phyloP scores from a whole-genome alignment of 2,329 filamentous ascomycete genomes.

The Juglanconis sp. region DNA sequence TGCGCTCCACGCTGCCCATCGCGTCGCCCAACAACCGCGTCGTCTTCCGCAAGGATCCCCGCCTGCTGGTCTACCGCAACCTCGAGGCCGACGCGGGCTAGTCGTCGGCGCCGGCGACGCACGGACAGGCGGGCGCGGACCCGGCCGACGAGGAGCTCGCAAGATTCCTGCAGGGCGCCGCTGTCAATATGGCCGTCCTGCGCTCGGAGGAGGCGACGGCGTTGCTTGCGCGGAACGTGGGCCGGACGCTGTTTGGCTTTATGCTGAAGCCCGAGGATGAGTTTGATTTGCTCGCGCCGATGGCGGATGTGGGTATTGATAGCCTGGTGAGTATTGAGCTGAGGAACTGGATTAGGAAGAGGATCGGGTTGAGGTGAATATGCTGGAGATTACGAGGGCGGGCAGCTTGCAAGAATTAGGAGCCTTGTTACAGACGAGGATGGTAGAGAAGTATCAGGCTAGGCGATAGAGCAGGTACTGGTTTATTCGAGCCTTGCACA shows the following conservation, averaged over 20 bases:
- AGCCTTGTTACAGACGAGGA: no score
- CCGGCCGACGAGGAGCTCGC: background rate
- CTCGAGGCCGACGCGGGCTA: background rate
- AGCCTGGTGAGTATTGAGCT: constrained; percentile 13
- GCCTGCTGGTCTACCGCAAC: constrained; percentile 14
- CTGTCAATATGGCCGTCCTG: constrained; percentile 1
- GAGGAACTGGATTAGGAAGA: constrained; percentile 11
- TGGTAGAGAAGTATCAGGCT: no score
- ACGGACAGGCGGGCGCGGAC: background rate
- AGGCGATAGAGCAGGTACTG: no score
- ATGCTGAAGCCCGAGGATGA: constrained; percentile 7
- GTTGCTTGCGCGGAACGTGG: constrained; percentile 7
- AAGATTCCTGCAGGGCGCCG: background rate
- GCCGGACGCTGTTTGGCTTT: constrained; percentile 9
- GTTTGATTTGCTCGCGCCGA: constrained; percentile 5
- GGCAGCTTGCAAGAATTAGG: no score
- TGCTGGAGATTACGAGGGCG: constrained; percentile 14
- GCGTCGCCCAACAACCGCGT: constrained; percentile 5
- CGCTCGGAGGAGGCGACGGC: background rate
- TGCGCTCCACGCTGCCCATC: constrained; percentile 3
- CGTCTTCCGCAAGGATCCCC: constrained; percentile 7
- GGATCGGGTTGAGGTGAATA: constrained; percentile 5
- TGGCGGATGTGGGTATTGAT: constrained; percentile 12
- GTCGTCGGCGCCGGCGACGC: background rate
- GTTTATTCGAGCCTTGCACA: no score